Evolutionary conservation across 2,329 filamentous ascomycete species (phyloP).

Genomic region (Fusarium tricinctum): DNA sequence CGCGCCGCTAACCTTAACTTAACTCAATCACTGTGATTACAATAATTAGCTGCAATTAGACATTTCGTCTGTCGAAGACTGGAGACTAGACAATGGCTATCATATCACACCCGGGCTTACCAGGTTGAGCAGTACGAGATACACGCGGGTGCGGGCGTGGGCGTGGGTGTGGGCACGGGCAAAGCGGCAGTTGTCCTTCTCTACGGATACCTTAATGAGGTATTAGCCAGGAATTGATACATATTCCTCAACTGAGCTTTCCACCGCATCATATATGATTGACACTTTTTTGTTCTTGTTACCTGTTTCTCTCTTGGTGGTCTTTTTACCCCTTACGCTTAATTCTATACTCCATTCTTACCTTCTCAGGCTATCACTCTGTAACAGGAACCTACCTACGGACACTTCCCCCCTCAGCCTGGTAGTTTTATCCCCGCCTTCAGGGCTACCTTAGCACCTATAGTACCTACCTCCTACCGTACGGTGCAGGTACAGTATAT

Average conservation of each 20-base stretch:
- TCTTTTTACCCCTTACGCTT: neutral
- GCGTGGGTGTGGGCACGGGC: neutral
- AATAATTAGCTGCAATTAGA: neutral
- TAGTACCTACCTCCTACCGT: too few relatives aligned
- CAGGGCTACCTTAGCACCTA: constrained; percentile 6
- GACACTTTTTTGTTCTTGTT: neutral
- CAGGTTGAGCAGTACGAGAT: neutral
- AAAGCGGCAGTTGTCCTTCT: neutral
- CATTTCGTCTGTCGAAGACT: neutral
- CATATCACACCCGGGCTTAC: neutral
- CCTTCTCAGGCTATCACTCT: neutral
- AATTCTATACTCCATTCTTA: neutral
- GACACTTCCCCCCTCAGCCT: constrained; percentile 23
- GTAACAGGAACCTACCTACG: constrained; percentile 6
- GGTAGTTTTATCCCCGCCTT: constrained; percentile 25
- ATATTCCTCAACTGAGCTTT: neutral
- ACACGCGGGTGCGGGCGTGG: neutral
- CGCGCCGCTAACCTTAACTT: neutral
- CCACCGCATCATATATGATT: neutral
- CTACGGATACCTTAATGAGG: neutral
- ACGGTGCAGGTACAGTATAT: constrained; percentile 40
- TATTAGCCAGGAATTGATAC: neutral
- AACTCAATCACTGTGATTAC: neutral
- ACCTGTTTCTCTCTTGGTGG: neutral
- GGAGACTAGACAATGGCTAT: neutral